Evolutionary conservation across 1,139 yeast genomes (phyloP).

Genomic region (Geotrichum reessii): DNA sequence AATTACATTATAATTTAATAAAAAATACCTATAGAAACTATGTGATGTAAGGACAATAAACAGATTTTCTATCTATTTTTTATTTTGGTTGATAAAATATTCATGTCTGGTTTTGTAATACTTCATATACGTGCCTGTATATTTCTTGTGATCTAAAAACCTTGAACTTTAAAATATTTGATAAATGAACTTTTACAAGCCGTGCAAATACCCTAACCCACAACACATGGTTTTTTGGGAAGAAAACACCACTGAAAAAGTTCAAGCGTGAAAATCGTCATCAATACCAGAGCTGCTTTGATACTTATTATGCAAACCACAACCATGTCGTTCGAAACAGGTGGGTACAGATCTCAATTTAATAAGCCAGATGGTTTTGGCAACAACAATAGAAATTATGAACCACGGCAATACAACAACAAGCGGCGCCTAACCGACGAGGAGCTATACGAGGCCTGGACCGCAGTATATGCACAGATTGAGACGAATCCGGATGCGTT

Average conservation of each 20-base stretch:
- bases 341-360: constrained; percentile 10
- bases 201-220: not conserved
- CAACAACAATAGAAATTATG: constrained; percentile 2
- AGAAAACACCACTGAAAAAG: not conserved
- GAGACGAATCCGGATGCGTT: constrained; percentile 38
- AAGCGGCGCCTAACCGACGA: constrained; percentile 7
- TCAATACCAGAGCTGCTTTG: not conserved
- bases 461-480: constrained; percentile 28
- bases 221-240: not conserved
- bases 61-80: too few species aligned
- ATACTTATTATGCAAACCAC: not conserved
- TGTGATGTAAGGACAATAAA: too few species aligned
- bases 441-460: constrained; percentile 22
- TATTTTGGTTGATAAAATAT: too few species aligned
- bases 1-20: too few species aligned
- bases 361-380: not conserved
- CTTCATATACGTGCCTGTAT: too few species aligned
- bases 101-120: not conserved
- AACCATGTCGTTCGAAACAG: constrained; percentile 7
- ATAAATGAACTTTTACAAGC: not conserved
- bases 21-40: too few species aligned
- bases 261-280: not conserved
- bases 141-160: not conserved
- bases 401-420: constrained; percentile 1
- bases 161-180: not conserved